Base-by-base conservation (phyloP, 2,329 filamentous ascomycete species). In the Ceratocystis diversiconidia region DNA sequence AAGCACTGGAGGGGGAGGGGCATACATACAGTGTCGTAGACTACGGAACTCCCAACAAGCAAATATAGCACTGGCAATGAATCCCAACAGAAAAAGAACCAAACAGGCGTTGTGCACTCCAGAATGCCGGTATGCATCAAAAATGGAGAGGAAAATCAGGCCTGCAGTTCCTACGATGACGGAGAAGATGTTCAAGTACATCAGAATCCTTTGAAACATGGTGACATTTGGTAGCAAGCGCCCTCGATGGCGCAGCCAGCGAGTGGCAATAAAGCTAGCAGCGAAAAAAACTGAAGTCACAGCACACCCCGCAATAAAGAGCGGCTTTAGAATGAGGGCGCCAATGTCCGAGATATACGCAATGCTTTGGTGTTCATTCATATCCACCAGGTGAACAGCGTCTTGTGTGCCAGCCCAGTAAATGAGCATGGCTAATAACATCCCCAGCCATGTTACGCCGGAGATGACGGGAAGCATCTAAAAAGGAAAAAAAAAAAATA, bases 1-100 rank as follows among this genome's bases (percentile, higher is more conserved):
- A 1, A 52, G 25, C 15, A 52, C 25, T 15, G 10, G 3, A 43
- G 8, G n/a, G 25, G 22, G 48, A 55, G 50, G 50, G 30, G 60
- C 10, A 36, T 1, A 77, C 80, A 64, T 74, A 83, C 82, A 86
- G 64, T 87, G 85, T 30, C 91, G 90, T 1, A 97, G 81, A 1
- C 89, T 85, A 72, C 94, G 87, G 74, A 95, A 96, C 74, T 96
- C 91, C 77, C 84, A 85, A 78, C 92, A 96, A 69, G 92, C 88
- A 75, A 92, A 92, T 70, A 96, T 81, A 65, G 92, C 92, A 3
- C 86, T 90, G 65, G 96, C 73, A 64, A 96, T 78, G 74, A 95
- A 97, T 43, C 90, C 94, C 15, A 75, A 85, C 73, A 96, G 90
- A 74, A 99, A 99, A 63, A 96, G 75, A 0, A 83, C 75, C 44